Evolutionary conservation across 768 basidiomycete species (phyloP).

Genomic region (Leccinum ochraceum): DNA sequence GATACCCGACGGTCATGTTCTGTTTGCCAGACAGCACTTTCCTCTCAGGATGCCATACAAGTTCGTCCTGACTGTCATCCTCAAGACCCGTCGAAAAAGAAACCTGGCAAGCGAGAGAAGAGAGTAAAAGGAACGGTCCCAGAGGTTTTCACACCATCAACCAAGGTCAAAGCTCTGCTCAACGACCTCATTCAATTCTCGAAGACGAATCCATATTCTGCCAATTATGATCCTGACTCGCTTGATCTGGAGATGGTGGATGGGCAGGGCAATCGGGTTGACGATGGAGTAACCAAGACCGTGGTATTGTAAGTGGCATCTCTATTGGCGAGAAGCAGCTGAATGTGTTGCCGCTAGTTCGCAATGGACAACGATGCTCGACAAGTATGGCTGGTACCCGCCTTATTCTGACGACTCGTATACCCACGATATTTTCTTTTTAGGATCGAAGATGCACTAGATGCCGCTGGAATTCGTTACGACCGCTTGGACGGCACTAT

Average conservation of each 20-base stretch:
- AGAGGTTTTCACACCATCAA: slow-evolving; percentile 73
- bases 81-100: slow-evolving; percentile 58
- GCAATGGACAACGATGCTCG: slow-evolving; percentile 94
- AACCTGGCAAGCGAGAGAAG: slow-evolving; percentile 64
- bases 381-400: slow-evolving; percentile 55
- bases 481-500: slow-evolving; percentile 96
- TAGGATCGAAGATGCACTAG: slow-evolving; percentile 88
- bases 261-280: slow-evolving; percentile 64
- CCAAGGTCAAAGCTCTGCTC: slow-evolving; percentile 85
- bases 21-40: slow-evolving; percentile 71
- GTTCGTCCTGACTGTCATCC: slow-evolving; percentile 60
- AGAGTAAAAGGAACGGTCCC: slow-evolving; percentile 51
- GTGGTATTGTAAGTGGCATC: slow-evolving; percentile 83
- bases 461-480: slow-evolving; percentile 79
- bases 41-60: slow-evolving; percentile 78
- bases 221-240: slow-evolving; percentile 78
- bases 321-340: slow-evolving; percentile 18
- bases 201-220: slow-evolving; percentile 79
- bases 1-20: slow-evolving; percentile 68
- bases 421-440: slow-evolving; percentile 2
- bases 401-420: slow-evolving; percentile 1
- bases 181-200: slow-evolving; percentile 82
- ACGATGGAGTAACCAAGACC: slow-evolving; percentile 79
- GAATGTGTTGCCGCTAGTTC: slow-evolving; percentile 51
- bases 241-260: slow-evolving; percentile 81